These are phyloP conservation scores for Nitzschia inconspicua DNA, from an alignment of 108 stramenopile species.

Conservation along the genomic window DNA sequence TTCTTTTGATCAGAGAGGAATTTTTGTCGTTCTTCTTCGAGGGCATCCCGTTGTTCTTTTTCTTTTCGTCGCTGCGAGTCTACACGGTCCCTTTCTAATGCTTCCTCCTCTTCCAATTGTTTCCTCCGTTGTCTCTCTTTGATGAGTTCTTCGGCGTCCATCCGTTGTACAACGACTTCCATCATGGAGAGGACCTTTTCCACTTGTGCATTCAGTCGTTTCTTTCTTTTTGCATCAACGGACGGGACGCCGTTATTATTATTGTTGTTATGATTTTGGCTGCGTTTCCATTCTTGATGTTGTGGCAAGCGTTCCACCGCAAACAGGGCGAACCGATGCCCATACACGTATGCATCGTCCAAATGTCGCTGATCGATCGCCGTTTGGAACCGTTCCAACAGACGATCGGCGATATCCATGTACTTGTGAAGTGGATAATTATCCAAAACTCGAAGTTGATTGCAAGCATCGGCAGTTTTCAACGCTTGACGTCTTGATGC, in stretches of 20 bases:
- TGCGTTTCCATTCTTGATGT: conserved; percentile 45
- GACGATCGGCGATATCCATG: conserved; percentile 47
- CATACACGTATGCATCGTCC: conserved; percentile 67
- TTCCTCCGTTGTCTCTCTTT: conserved; percentile 6
- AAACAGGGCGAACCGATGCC: conserved; percentile 57
- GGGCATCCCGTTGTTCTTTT: background rate
- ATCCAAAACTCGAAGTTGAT: conserved; percentile 12
- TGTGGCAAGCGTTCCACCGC: conserved; percentile 42
- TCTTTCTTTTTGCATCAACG: conserved; percentile 16
- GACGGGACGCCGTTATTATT: too few species aligned
- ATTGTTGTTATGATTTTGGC: too few species aligned
- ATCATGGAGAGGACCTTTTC: conserved; percentile 25
- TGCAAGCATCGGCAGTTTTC: conserved; percentile 20
- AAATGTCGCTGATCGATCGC: conserved; percentile 36
- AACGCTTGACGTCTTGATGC: conserved; percentile 23
- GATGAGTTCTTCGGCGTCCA: conserved; percentile 41
- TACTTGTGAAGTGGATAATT: conserved; percentile 49
- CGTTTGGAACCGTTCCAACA: conserved; percentile 46
- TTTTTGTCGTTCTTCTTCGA: conserved; percentile 9
- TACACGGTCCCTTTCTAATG: background rate
- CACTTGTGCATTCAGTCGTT: conserved; percentile 22
- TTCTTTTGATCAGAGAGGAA: conserved; percentile 8
- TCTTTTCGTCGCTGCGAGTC: background rate
- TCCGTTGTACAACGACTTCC: conserved; percentile 29
- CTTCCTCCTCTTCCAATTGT: conserved; percentile 5